A percentile compares a stretch with the other conserved stretches of the same genome.
Evolutionary conservation across 805 yeast species (phyloP).

Genomic region (Starmerella davenportii): DNA sequence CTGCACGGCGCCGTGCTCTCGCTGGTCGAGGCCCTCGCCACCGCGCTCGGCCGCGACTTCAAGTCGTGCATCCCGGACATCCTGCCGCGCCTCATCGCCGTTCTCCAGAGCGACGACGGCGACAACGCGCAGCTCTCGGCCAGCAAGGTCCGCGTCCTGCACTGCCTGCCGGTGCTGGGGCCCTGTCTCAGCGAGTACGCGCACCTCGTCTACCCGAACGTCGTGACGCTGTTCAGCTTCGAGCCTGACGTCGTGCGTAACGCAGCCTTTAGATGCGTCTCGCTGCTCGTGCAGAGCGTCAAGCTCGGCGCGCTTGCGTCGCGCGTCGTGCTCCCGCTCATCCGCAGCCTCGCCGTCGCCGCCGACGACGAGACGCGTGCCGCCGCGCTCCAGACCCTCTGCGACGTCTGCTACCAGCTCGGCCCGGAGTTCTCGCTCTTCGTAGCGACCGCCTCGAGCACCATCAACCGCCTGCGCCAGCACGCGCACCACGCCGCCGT

Average conservation of each 20-base stretch:
- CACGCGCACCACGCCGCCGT: neutral
- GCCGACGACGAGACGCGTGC: slow-evolving; percentile 40
- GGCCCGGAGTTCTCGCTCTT: slow-evolving; percentile 73
- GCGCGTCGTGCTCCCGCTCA: slow-evolving; percentile 68
- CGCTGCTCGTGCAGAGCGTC: slow-evolving; percentile 57
- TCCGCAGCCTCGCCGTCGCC: slow-evolving; percentile 40
- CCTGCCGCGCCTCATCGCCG: slow-evolving; percentile 54
- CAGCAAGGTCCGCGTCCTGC: slow-evolving; percentile 44
- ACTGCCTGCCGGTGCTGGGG: slow-evolving; percentile 74
- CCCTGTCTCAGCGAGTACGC: slow-evolving; percentile 73
- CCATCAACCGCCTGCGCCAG: slow-evolving; percentile 6
- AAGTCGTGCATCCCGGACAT: slow-evolving; percentile 65
- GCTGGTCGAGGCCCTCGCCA: slow-evolving; percentile 66
- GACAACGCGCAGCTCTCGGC: slow-evolving; percentile 27
- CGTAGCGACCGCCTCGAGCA: slow-evolving; percentile 25
- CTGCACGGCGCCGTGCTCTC: slow-evolving; percentile 65
- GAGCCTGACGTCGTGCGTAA: slow-evolving; percentile 41
- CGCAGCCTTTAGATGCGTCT: slow-evolving; percentile 67
- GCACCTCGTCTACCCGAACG: slow-evolving; percentile 71
- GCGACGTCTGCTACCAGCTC: slow-evolving; percentile 58
- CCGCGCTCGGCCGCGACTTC: slow-evolving; percentile 81
- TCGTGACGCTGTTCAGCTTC: slow-evolving; percentile 63
- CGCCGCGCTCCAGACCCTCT: slow-evolving; percentile 57
- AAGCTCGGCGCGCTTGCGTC: slow-evolving; percentile 75
- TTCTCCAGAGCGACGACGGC: slow-evolving; percentile 49